Evolutionary conservation across 2,329 filamentous ascomycete genomes (phyloP), one percentile per base, ranked within the genome.

Genomic region (Diplodia scrobiculata): DNA sequence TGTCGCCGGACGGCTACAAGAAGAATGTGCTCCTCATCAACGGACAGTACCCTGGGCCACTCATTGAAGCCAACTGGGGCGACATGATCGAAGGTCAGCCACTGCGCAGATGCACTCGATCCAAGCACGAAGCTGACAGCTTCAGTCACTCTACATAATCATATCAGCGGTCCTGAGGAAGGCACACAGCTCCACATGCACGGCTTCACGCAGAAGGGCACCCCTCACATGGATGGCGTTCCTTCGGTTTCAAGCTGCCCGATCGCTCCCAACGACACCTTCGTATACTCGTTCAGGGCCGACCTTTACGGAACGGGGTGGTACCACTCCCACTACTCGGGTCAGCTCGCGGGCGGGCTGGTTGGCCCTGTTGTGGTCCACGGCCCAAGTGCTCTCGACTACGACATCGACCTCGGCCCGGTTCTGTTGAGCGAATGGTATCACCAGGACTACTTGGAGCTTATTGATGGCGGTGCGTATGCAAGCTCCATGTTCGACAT

Each of bases 361-460:
- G 53, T 70, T 34, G 74, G 74, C 11, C 71, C 73, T 2, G 66
- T 75, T 21, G 67, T 75, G 38, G 70, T 75, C 47, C 67, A 75
- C 51, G 73, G 73, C 21, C 72, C 72, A 9, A 67, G 65, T 32
- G 63, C 69, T 29, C 66, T 36, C 5, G 60, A 68, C 27, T 74
- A 74, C 64, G 72, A 74, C 58, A 68, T 70, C 38, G 72, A 74
- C 65, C 58, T 74, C n/a, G 72, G 72, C 19, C 72, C 72, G 11
- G 65, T 74, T 14, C 53, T 71, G 21, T 45, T 74, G 14, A 60
- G 29, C 7, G 69, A 71, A 45, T 70, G 68, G 68, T 87, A 87
- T 72, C 85, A 87, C 29, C 9, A 38, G 11, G 45, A 51, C 55
- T 55, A 55, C 25, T 52, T 62, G 14, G 25, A 34, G 14, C 21